Base-by-base conservation (phyloP, 2,329 filamentous ascomycete genomes). In the Fusarium mangiferae region DNA sequence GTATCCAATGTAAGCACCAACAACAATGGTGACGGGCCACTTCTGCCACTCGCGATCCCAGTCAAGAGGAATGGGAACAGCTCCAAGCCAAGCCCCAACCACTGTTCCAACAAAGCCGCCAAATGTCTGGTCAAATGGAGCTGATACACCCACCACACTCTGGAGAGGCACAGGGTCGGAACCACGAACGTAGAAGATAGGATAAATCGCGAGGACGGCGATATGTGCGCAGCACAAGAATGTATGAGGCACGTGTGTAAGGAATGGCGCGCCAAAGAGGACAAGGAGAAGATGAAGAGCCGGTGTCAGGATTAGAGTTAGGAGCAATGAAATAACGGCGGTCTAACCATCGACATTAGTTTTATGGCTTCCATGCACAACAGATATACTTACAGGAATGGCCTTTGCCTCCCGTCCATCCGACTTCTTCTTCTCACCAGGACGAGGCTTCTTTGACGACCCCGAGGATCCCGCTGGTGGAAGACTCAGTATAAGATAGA, bases 41-140 rank as follows among this genome's bases (percentile, higher is more conserved):
- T 92, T 94, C 89, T 99, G 96, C 96, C 96, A 99, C 77, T 97
- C 95, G n/a, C 96, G 91, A 82, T 99, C 96, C 96, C 96, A 98
- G 82, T 99, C 96, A 75, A 99, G 85, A 5, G 96, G 96, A 77
- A 99, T 98, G 0, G 97, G 96, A 60, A 98, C 90, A 13, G 96
- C 96, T 7, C 96, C 96, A 46, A 98, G 84, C 96, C 96, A 98
- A 45, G 94, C 94, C 11, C 96, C 96, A 3, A 96, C 78, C 33
- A 92, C 85, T 0, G 91, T 91, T 10, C 96, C 96, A n/a, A 95
- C 82, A 15, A 94, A 87, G 4, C 90, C 94, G 6, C 95, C 96
- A 83, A 94, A 96, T 0, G 94, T 90, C 80, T 95, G 93, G 82
- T 98, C 96, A 28, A 96, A 85, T 0, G 95, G 94, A 48, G 87